A percentile compares a stretch with the other conserved stretches of the same genome.
Conservation (phyloP, 2,329 filamentous ascomycete genomes). For the Pyricularia grisea region DNA sequence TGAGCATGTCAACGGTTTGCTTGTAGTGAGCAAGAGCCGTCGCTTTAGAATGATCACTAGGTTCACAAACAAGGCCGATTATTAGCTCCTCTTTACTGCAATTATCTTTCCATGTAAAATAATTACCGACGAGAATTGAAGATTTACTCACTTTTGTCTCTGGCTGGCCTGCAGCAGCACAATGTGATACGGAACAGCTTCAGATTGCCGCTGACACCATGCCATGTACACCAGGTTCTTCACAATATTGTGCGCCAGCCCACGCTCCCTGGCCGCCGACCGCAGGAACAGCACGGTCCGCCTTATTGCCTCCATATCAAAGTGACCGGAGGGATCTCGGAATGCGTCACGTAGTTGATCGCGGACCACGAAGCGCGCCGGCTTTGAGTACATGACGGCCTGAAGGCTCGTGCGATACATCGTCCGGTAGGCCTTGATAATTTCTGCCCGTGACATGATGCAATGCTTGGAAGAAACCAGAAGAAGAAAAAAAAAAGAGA, state of each 20-base stretch:
- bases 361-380: constrained; percentile 53
- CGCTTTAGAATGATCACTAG: constrained; percentile 9
- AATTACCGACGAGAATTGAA: not conserved
- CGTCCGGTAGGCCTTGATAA: constrained; percentile 59
- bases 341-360: constrained; percentile 53
- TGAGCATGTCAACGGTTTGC: constrained; percentile 62
- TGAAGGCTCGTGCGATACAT: constrained; percentile 59
- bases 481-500: too few species aligned
- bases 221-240: constrained; percentile 54
- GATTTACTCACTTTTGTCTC: not conserved
- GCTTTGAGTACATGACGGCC: constrained; percentile 63
- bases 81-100: not conserved
- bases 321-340: constrained; percentile 26
- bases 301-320: constrained; percentile 42
- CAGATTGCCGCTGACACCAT: constrained; percentile 22
- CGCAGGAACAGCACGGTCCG: constrained; percentile 64
- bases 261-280: constrained; percentile 51
- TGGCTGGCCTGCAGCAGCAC: not conserved
- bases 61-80: not conserved
- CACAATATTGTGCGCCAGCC: constrained; percentile 63
- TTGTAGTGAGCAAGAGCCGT: constrained; percentile 53
- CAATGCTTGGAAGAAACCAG: not conserved
- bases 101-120: not conserved
- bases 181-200: not conserved
- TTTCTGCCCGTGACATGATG: constrained; percentile 26